Evolutionary conservation across 1,139 yeast species (phyloP).

Genomic region (Kluyveromyces sp.): DNA sequence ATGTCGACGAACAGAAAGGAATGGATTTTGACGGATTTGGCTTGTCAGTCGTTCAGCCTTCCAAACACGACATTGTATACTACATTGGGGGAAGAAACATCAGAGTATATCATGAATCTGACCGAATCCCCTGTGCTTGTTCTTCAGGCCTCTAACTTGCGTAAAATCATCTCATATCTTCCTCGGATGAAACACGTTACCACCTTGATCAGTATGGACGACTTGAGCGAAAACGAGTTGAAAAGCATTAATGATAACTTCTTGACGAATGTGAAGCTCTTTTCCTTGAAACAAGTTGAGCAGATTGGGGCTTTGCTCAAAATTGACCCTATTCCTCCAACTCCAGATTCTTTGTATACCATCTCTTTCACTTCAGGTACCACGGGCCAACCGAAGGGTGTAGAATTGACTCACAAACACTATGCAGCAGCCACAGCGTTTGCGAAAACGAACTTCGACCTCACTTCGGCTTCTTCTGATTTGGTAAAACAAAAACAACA

Average conservation of each 20-base stretch:
- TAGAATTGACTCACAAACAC: constrained; percentile 48
- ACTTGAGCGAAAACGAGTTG: constrained; percentile 35
- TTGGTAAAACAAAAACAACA: constrained; percentile 11
- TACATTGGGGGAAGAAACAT: constrained; percentile 53
- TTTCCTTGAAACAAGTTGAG: constrained; percentile 46
- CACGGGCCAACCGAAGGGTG: constrained; percentile 72
- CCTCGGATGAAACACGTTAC: constrained; percentile 32
- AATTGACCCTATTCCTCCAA: constrained; percentile 42
- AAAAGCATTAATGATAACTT: constrained; percentile 20
- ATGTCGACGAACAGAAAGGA: constrained; percentile 51
- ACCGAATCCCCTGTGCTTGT: constrained; percentile 53
- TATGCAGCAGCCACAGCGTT: constrained; percentile 44
- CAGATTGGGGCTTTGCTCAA: constrained; percentile 46
- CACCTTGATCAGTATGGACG: constrained; percentile 47
- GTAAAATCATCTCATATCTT: constrained; percentile 37
- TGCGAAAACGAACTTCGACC: constrained; percentile 20
- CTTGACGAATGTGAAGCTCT: constrained; percentile 24
- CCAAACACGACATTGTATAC: constrained; percentile 58
- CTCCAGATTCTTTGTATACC: constrained; percentile 48
- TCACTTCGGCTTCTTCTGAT: constrained; percentile 11
- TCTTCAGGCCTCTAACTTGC: constrained; percentile 41
- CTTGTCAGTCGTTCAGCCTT: constrained; percentile 44
- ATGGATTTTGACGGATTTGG: constrained; percentile 57
- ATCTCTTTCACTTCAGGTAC: constrained; percentile 76
- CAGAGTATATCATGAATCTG: constrained; percentile 48